phyloP scores from a whole-genome alignment of 2,329 filamentous ascomycete species.

The Elsinoe batatas region DNA sequence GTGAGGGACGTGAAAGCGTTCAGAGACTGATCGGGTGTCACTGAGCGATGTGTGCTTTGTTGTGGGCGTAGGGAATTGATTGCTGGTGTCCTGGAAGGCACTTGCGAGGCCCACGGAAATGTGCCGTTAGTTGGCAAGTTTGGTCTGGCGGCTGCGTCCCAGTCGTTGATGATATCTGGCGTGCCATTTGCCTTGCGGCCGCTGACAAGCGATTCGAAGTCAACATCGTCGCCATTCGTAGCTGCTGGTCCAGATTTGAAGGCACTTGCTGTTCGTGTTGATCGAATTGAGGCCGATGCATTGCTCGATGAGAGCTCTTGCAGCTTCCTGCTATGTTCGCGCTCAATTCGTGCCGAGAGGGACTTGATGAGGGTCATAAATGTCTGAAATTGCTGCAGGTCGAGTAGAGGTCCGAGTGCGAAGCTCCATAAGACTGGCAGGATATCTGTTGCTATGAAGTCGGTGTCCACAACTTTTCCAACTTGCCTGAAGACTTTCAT shows the following conservation, averaged over 20 bases:
- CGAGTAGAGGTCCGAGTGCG: constrained; percentile 78
- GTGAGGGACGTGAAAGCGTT: constrained; percentile 26
- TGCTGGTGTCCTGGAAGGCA: constrained; percentile 12
- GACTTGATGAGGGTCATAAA: constrained; percentile 85
- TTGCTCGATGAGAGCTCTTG: constrained; percentile 64
- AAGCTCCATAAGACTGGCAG: constrained; percentile 86
- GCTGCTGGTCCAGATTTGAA: constrained; percentile 17
- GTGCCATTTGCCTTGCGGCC: constrained; percentile 46
- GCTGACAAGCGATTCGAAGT: constrained; percentile 85
- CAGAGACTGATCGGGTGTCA: constrained; percentile 28
- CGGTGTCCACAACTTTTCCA: constrained; percentile 69
- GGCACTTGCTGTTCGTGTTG: constrained; percentile 51
- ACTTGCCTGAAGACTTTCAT: constrained; percentile 77
- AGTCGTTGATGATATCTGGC: constrained; percentile 35
- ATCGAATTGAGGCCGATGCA: constrained; percentile 21
- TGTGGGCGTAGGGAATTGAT: constrained; percentile 16
- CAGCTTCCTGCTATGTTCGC: constrained; percentile 79
- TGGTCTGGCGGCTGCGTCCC: constrained; percentile 27
- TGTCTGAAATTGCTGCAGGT: constrained; percentile 71
- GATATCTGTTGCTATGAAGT: constrained; percentile 86
- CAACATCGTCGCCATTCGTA: constrained; percentile 51
- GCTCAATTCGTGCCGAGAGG: constrained; percentile 70
- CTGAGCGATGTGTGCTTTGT: constrained; percentile 19
- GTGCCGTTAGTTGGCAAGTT: constrained; percentile 20
- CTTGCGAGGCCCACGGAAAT: not conserved